Conservation (phyloP, 2,329 filamentous ascomycete genomes). For the Colletotrichum scovillei region DNA sequence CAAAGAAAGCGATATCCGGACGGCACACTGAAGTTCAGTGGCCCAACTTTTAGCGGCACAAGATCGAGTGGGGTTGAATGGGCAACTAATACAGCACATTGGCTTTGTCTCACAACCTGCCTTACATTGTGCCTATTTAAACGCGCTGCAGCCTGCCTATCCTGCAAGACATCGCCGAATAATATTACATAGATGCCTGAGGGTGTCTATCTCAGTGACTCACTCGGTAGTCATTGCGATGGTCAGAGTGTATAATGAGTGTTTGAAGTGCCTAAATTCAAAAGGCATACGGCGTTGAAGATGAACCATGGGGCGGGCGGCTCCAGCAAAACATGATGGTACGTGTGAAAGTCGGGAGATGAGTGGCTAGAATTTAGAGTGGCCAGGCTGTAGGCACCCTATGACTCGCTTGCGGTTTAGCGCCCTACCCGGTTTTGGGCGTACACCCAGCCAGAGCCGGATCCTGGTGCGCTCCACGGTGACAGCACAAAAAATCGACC, state of each 20-base stretch:
- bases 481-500: constrained; percentile 34
- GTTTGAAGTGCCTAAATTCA: not conserved
- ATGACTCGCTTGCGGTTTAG: constrained; percentile 35
- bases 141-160: not conserved
- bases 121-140: not conserved
- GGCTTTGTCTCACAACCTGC: constrained; percentile 18
- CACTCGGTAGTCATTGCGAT: not conserved
- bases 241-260: not conserved
- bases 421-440: constrained; percentile 30
- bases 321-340: constrained; percentile 4
- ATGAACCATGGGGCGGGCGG: constrained; percentile 8
- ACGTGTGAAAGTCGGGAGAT: constrained; percentile 5
- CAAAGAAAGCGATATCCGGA: not conserved
- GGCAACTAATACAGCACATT: constrained; percentile 16
- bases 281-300: not conserved
- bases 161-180: not conserved
- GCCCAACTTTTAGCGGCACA: constrained; percentile 3
- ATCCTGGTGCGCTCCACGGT: constrained; percentile 20
- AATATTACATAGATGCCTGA: not conserved
- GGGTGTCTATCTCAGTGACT: not conserved
- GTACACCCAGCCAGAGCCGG: constrained; percentile 25
- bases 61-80: constrained; percentile 21
- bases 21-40: not conserved
- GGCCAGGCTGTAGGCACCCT: constrained; percentile 16
- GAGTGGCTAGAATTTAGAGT: not conserved